Evolutionary conservation across 306 rosid genomes (phyloP).

Genomic region (Quillaja saponaria): DNA sequence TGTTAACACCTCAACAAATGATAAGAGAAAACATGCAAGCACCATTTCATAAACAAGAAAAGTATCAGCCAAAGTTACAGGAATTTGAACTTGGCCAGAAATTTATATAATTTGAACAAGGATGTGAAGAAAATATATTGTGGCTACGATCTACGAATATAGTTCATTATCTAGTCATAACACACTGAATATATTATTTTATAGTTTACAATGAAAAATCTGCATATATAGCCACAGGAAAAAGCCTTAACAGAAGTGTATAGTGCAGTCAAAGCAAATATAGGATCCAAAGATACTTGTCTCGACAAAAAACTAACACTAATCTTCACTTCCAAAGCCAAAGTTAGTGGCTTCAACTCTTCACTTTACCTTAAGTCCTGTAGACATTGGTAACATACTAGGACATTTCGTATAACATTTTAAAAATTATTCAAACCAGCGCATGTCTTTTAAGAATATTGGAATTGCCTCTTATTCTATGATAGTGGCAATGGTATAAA

Average conservation of each 20-base stretch:
- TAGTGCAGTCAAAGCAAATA: too few relatives aligned
- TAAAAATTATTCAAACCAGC: background rate
- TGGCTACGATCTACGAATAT: background rate
- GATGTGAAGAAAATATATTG: slow-evolving; percentile 12
- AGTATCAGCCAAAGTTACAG: slow-evolving; percentile 22
- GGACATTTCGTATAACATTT: background rate
- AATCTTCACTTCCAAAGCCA: too few relatives aligned
- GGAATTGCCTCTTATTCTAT: background rate
- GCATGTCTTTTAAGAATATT: background rate
- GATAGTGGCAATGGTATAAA: background rate
- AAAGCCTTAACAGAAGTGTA: too few relatives aligned
- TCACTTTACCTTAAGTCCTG: too few relatives aligned
- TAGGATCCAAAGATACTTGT: too few relatives aligned
- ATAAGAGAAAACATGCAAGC: slow-evolving; percentile 19
- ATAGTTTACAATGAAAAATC: too few relatives aligned
- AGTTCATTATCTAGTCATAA: background rate
- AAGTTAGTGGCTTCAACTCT: too few relatives aligned
- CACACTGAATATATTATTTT: background rate
- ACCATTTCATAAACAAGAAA: background rate
- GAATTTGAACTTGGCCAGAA: slow-evolving; percentile 11
- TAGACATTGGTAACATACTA: background rate
- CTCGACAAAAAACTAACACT: too few relatives aligned
- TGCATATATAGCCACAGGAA: too few relatives aligned
- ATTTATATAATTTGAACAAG: slow-evolving; percentile 5
- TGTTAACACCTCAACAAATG: slow-evolving; percentile 32